phyloP scores from a whole-genome alignment of 2,329 filamentous ascomycete species.

The Paecilomyces sp. region DNA sequence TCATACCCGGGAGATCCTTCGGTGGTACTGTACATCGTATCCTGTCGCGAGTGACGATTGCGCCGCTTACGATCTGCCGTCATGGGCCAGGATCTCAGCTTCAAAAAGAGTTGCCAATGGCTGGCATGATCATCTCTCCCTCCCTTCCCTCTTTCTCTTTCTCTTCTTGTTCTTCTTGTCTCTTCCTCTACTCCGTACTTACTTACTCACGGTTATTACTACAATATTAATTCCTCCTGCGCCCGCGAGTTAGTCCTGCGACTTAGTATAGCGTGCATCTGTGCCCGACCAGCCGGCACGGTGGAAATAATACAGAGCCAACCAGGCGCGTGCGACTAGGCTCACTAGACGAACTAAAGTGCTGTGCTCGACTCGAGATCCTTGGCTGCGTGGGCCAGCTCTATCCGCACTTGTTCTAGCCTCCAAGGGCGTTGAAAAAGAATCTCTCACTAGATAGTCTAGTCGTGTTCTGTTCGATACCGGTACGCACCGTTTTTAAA shows the following conservation, averaged over 20 bases:
- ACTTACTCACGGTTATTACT: not conserved
- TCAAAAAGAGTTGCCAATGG: too few relatives aligned
- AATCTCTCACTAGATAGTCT: not conserved
- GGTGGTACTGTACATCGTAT: too few relatives aligned
- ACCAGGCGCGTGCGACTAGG: not conserved
- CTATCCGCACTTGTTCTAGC: not conserved
- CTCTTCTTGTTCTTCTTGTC: too few relatives aligned
- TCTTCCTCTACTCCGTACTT: too few relatives aligned
- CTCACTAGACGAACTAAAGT: not conserved
- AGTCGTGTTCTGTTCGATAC: not conserved
- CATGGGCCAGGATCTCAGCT: too few relatives aligned
- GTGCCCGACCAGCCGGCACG: not conserved
- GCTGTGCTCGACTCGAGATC: not conserved
- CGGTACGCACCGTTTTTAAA: not conserved
- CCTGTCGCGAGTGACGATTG: too few relatives aligned
- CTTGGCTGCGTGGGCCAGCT: not conserved
- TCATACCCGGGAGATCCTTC: too few relatives aligned
- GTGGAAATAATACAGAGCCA: not conserved
- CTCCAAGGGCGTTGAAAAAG: not conserved
- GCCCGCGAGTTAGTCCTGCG: not conserved
- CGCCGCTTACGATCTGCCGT: too few relatives aligned
- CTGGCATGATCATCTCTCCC: too few relatives aligned
- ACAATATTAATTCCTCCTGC: not conserved
- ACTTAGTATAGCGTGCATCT: not conserved
- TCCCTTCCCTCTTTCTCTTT: too few relatives aligned